Conservation (phyloP, 257 asterid species). For the Galeopsis tetrahit region DNA sequence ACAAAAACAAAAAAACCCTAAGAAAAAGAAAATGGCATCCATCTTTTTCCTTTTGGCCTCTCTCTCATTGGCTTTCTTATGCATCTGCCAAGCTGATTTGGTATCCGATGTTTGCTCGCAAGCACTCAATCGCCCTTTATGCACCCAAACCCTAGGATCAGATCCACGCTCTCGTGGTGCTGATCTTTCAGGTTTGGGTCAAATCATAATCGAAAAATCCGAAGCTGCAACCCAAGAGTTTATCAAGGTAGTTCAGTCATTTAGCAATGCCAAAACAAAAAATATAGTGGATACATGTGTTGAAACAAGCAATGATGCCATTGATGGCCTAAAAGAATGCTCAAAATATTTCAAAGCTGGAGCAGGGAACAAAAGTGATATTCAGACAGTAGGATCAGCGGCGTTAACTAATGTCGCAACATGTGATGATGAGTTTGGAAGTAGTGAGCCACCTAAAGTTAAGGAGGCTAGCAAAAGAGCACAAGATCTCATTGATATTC, state of each 20-base stretch:
- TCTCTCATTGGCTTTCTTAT: too few species aligned
- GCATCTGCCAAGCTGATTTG: slow-evolving; percentile 29
- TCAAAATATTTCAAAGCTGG: neutral
- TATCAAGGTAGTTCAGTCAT: neutral
- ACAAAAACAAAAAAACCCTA: too few species aligned
- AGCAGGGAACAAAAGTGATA: neutral
- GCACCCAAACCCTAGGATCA: neutral
- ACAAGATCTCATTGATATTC: slow-evolving; percentile 11
- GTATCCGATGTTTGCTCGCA: slow-evolving; percentile 24
- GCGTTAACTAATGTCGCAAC: slow-evolving; percentile 34
- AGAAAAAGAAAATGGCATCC: too few species aligned
- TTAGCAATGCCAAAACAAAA: neutral
- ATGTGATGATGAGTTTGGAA: slow-evolving; percentile 39
- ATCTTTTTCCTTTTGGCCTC: too few species aligned
- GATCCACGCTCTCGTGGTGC: slow-evolving; percentile 1
- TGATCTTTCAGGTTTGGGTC: too few species aligned
- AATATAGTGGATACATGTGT: slow-evolving; percentile 21
- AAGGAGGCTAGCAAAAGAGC: slow-evolving; percentile 20
- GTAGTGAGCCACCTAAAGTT: slow-evolving; percentile 35
- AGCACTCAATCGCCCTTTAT: slow-evolving; percentile 13
- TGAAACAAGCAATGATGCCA: slow-evolving; percentile 14
- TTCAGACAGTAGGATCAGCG: slow-evolving; percentile 29
- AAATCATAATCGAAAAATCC: slow-evolving; percentile 24
- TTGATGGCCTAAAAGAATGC: slow-evolving; percentile 20
- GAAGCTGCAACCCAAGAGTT: neutral